Percentiles rank a stretch among this genome's conserved stretches.
These are phyloP conservation scores for Auricularia sp. DNA, from an alignment of 768 basidiomycete species.

Conservation along the genomic window DNA sequence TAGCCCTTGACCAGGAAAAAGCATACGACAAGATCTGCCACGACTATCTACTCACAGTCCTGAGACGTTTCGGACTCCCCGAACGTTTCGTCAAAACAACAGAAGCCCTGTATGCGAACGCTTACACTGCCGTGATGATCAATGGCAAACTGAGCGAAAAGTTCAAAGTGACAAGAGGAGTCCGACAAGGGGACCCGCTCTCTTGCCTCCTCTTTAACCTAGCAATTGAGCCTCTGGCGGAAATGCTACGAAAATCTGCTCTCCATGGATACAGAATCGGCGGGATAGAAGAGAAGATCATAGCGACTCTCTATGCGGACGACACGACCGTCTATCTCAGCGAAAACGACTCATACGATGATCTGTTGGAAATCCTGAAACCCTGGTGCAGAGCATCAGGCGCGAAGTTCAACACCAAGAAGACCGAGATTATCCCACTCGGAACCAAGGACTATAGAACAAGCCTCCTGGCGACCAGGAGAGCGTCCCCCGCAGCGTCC, in stretches of 20 bases:
- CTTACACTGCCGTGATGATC: constrained; percentile 21
- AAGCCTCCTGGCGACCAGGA: no score
- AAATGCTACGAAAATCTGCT: constrained; percentile 18
- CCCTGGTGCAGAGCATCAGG: constrained; percentile 31
- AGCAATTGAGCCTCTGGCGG: constrained; percentile 30
- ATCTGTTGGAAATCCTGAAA: constrained; percentile 19
- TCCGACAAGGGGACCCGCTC: constrained; percentile 29
- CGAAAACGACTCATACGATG: constrained; percentile 17
- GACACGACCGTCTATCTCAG: constrained; percentile 29
- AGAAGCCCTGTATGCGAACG: constrained; percentile 20
- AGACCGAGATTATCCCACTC: constrained; percentile 30
- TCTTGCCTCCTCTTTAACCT: constrained; percentile 31
- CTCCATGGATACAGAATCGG: constrained; percentile 14
- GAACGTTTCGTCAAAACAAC: constrained; percentile 15
- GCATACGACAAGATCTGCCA: constrained; percentile 13
- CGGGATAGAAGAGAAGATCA: constrained; percentile 4
- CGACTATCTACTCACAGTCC: constrained; percentile 10
- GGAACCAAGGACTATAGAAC: no score
- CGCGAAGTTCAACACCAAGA: constrained; percentile 31
- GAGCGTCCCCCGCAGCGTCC: no score
- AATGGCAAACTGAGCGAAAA: constrained; percentile 21
- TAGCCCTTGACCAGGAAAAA: constrained; percentile 13
- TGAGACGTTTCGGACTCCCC: constrained; percentile 5
- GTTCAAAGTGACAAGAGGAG: constrained; percentile 22
- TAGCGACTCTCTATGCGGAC: constrained; percentile 25